Evolutionary conservation across 345 rosid genomes (phyloP).

Genomic region (Eucalyptus erythrocorys): DNA sequence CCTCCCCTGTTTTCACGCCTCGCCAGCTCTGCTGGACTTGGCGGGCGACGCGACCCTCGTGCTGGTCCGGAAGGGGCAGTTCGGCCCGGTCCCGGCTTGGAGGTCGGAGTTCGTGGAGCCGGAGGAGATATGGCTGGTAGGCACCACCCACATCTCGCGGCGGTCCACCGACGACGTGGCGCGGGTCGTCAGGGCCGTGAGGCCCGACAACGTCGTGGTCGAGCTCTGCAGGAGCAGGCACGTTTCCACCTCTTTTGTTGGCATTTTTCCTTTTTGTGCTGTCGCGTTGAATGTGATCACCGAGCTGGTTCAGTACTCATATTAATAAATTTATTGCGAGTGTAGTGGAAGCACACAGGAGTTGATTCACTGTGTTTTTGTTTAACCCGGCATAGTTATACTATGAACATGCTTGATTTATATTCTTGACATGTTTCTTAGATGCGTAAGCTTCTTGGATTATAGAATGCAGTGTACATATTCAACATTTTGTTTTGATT

Average conservation of each 20-base stretch:
- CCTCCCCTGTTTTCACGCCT: too few species aligned
- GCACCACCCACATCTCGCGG: slow-evolving; percentile 61
- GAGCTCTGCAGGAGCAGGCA: too few species aligned
- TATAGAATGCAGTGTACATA: neutral
- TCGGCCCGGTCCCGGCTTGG: slow-evolving; percentile 79
- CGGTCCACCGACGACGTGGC: slow-evolving; percentile 57
- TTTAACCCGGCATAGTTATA: neutral
- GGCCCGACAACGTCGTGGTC: too few species aligned
- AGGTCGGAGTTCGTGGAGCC: slow-evolving; percentile 70
- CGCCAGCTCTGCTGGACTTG: slow-evolving; percentile 52
- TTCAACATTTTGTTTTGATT: neutral
- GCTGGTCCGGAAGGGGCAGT: slow-evolving; percentile 43
- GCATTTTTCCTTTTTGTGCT: too few species aligned
- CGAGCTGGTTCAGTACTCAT: too few species aligned
- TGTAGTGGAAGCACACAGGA: too few species aligned
- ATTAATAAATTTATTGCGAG: too few species aligned
- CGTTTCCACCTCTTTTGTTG: too few species aligned
- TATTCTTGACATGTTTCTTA: neutral
- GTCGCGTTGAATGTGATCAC: too few species aligned
- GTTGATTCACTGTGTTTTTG: neutral
- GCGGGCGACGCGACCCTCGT: slow-evolving; percentile 50
- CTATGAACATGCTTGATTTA: neutral
- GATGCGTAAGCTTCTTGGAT: neutral
- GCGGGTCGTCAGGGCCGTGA: too few species aligned
- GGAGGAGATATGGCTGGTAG: slow-evolving; percentile 65